Evolutionary conservation across 352 stramenopile species (phyloP), one percentile per base, ranked within the genome.

Genomic region (Globisporangium spiculum): DNA sequence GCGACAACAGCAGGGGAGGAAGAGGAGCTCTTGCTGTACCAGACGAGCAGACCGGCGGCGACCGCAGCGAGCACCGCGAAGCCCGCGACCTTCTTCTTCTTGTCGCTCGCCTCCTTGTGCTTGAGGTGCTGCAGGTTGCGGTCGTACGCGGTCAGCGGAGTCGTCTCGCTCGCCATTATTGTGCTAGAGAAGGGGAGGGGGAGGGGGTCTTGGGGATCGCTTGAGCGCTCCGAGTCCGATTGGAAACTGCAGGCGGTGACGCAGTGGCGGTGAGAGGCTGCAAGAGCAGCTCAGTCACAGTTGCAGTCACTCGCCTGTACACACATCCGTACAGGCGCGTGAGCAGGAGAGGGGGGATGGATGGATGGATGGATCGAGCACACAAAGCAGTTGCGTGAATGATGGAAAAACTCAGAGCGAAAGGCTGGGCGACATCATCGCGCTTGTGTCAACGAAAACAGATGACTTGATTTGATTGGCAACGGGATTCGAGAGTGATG

Each of bases 61-160:
- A 66, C 48, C 4, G 38, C 60, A 7, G 66, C 53, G 16, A 71
- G 38, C 38, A 71, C 66, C 5, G 34, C 36, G 38, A 71, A 56
- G 9, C 66, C 66, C 4, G 53, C 59, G 12, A 71, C 18, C 60
- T 66, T 65, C 52, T 71, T 71, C 66, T 71, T 71, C 46, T 58
- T 56, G 34, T 66, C 48, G 36, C 60, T 71, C 50, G 34, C 34
- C 36, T 63, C 38, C 58, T 61, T 66, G 22, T 53, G 66, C n/a
- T 64, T 50, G 44, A 65, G n/a, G 32, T 70, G 57, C 65, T 71
- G 58, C 34, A 71, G 52, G 53, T 71, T 71, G 66, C 66, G 66
- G n/a, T 71, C 58, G 46, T 70, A 50, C 65, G 46, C 57, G 18
- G 34, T 71, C 30, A 71, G 27, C 26, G 66, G 66, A 0, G 66